A percentile compares a stretch with the other conserved stretches of the same genome.
phyloP scores from a whole-genome alignment of 495 filamentous ascomycete genomes.

The Podospora didyma region DNA sequence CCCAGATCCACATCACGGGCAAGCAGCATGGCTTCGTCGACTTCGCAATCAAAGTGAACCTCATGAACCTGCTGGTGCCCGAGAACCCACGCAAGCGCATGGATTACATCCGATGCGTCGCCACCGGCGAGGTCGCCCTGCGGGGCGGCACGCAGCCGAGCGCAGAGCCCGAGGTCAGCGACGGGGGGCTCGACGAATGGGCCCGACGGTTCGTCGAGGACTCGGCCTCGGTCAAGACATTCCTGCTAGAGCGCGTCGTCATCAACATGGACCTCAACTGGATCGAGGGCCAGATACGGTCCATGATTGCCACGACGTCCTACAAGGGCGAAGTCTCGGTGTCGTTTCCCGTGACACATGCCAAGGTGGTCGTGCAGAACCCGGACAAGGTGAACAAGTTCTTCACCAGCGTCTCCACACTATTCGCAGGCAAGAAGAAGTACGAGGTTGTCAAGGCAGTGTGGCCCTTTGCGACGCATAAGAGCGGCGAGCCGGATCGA shows the following conservation, averaged over 20 bases:
- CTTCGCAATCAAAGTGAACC: conserved; percentile 50
- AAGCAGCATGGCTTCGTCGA: conserved; percentile 31
- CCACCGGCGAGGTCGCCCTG: conserved; percentile 40
- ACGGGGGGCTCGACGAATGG: conserved; percentile 46
- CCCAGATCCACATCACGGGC: conserved; percentile 44
- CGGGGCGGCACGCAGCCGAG: conserved; percentile 42
- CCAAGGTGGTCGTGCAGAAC: conserved; percentile 43
- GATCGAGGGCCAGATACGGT: conserved; percentile 49
- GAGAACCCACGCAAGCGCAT: conserved; percentile 33
- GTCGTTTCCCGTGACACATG: conserved; percentile 48
- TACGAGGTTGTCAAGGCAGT: conserved; percentile 49
- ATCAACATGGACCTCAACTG: conserved; percentile 49
- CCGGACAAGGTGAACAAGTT: conserved; percentile 45
- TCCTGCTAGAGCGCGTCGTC: conserved; percentile 44
- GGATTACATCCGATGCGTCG: conserved; percentile 53
- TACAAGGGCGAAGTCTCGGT: conserved; percentile 48
- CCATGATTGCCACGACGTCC: conserved; percentile 37
- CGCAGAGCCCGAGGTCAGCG: conserved; percentile 32
- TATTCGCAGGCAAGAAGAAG: conserved; percentile 42
- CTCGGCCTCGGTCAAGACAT: conserved; percentile 40
- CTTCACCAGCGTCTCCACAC: conserved; percentile 36
- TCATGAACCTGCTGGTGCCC: conserved; percentile 47
- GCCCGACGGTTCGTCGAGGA: conserved; percentile 45
- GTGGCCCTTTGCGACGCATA: conserved; percentile 42
- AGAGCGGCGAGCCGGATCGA: conserved; percentile 34